Percentiles rank a stretch among this genome's conserved stretches.
These are phyloP conservation scores for Eucalyptus lansdowneana DNA, from an alignment of 345 rosid genomes.

Conservation along the genomic window DNA sequence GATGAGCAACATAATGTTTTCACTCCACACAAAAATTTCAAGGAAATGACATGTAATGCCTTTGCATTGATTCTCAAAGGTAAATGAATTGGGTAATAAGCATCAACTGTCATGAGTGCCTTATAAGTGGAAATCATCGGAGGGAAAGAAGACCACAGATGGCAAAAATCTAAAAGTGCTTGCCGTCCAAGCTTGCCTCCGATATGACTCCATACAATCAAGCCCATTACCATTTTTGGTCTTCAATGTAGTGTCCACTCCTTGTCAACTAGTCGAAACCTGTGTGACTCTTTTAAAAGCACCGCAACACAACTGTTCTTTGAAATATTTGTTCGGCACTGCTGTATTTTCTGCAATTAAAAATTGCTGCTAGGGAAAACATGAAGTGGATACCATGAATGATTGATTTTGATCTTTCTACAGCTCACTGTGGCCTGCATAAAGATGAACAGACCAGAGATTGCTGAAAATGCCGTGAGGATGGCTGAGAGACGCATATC, in stretches of 20 bases:
- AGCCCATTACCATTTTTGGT: background rate
- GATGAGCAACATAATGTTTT: background rate
- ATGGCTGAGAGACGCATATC: slow-evolving; percentile 64
- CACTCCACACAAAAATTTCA: background rate
- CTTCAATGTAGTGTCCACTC: background rate
- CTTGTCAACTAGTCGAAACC: background rate
- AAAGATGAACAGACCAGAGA: slow-evolving; percentile 82
- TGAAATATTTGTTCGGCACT: background rate
- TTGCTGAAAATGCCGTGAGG: slow-evolving; percentile 63
- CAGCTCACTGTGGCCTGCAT: slow-evolving; percentile 83
- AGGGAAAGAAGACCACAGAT: background rate
- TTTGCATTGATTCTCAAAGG: background rate
- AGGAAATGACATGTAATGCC: background rate
- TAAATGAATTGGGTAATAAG: background rate
- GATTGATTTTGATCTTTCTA: background rate
- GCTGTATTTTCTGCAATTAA: background rate
- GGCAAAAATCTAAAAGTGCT: background rate
- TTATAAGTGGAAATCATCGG: background rate
- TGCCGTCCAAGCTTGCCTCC: background rate
- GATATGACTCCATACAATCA: background rate
- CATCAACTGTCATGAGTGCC: background rate
- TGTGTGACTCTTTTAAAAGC: background rate
- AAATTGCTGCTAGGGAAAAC: background rate
- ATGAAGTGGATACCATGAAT: background rate
- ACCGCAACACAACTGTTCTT: background rate